These are phyloP conservation scores for Candida nanaspora DNA, from an alignment of 805 yeast species.

Conservation along the genomic window DNA sequence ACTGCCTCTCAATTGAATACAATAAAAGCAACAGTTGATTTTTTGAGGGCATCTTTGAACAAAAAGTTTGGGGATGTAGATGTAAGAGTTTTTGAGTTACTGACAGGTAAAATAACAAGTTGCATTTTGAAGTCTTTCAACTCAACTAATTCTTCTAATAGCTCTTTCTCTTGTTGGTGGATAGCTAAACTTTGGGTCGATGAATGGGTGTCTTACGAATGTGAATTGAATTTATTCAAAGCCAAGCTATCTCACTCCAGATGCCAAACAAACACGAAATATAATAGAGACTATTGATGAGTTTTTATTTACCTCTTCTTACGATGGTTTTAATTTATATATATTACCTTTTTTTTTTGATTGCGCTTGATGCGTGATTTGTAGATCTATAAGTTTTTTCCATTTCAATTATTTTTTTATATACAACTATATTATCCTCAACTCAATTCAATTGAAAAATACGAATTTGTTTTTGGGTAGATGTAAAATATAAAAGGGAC, in stretches of 20 bases:
- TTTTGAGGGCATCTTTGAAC: background rate
- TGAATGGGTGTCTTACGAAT: background rate
- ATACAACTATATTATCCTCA: too few species aligned
- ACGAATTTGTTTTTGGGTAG: background rate
- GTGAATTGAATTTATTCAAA: background rate
- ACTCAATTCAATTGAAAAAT: background rate
- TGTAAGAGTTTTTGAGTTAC: background rate
- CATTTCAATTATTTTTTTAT: too few species aligned
- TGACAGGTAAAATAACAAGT: background rate
- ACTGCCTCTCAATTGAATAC: background rate
- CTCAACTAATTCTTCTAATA: background rate
- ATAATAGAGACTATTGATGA: too few species aligned
- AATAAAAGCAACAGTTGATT: background rate
- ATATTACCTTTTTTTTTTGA: too few species aligned
- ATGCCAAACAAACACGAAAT: too few species aligned
- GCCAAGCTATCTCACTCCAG: too few species aligned
- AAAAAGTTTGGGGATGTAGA: background rate
- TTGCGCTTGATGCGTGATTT: too few species aligned
- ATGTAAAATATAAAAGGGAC: conserved; percentile 24
- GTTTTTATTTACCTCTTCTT: too few species aligned
- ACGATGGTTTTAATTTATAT: too few species aligned
- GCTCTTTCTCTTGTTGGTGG: conserved; percentile 1
- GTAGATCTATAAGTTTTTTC: too few species aligned
- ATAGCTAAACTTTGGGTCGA: background rate
- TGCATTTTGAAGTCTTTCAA: background rate